Conservation (phyloP, 163 green algal genomes). For the Prototheca cutis region DNA sequence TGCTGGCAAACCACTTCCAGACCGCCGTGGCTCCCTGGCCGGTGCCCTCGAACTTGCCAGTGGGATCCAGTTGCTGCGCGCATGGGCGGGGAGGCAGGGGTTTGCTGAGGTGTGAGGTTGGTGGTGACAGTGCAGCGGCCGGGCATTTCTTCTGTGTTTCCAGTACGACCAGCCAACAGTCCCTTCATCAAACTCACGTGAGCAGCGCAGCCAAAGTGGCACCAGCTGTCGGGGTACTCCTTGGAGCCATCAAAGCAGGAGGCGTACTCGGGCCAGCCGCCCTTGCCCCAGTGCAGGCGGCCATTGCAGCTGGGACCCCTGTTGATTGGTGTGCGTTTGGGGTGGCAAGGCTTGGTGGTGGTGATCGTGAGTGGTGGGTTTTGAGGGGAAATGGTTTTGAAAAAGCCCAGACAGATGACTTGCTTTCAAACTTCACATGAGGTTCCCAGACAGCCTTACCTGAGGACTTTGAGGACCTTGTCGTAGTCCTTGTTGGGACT, state of each 20-base stretch:
- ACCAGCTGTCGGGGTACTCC: slow-evolving; percentile 72
- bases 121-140: no score
- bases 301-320: slow-evolving; percentile 38
- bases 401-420: no score
- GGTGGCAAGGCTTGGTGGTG: no score
- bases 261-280: slow-evolving; percentile 51
- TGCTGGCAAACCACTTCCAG: slow-evolving; percentile 50
- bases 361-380: no score
- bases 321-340: slow-evolving; percentile 12
- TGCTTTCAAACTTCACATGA: no score
- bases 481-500: slow-evolving; percentile 53
- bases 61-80: slow-evolving; percentile 71
- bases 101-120: no score
- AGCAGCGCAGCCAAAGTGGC: slow-evolving; percentile 81
- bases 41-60: slow-evolving; percentile 54
- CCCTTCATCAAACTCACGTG: slow-evolving; percentile 22
- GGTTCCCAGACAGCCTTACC: slow-evolving; percentile 1
- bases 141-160: no score
- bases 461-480: slow-evolving; percentile 31
- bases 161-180: no score
- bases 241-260: slow-evolving; percentile 66
- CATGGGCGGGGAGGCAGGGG: no score
- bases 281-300: slow-evolving; percentile 71
- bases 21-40: slow-evolving; percentile 23
- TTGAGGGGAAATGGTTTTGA: no score